Percentiles rank a stretch among this genome's conserved stretches.
Evolutionary conservation across 441 rosid species (phyloP).

Genomic region (Erodium trifolium): DNA sequence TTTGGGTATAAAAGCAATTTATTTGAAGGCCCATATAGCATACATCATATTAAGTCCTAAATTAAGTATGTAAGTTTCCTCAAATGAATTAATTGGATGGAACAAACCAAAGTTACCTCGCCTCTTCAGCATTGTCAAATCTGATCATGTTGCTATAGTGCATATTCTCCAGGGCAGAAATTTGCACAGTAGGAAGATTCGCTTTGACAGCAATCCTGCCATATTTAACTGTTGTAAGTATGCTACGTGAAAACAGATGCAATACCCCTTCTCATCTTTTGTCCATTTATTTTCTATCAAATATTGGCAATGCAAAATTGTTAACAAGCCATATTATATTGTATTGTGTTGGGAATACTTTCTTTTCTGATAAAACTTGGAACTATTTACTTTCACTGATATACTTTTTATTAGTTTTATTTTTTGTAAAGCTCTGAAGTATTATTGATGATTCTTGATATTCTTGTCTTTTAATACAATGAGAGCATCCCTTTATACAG

Average conservation of each 20-base stretch:
- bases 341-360: conserved; percentile 6
- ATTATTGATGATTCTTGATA: too few relatives aligned
- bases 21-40: neutral
- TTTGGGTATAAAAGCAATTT: neutral
- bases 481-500: too few relatives aligned
- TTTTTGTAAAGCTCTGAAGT: too few relatives aligned
- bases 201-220: conserved; percentile 76
- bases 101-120: conserved; percentile 47
- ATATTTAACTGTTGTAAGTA: conserved; percentile 12
- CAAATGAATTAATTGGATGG: conserved; percentile 9
- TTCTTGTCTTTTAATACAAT: too few relatives aligned
- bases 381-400: conserved; percentile 5
- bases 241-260: neutral
- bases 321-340: neutral
- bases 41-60: too few relatives aligned
- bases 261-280: neutral
- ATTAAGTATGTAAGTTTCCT: conserved; percentile 15
- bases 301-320: neutral
- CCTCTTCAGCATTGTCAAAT: conserved; percentile 71
- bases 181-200: conserved; percentile 57
- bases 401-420: too few relatives aligned
- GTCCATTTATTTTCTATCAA: neutral
- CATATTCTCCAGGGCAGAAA: conserved; percentile 86
- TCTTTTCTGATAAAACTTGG: neutral
- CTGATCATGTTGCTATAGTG: conserved; percentile 95